Conservation (phyloP, 2,329 filamentous ascomycete species). For the Neurospora sp. region DNA sequence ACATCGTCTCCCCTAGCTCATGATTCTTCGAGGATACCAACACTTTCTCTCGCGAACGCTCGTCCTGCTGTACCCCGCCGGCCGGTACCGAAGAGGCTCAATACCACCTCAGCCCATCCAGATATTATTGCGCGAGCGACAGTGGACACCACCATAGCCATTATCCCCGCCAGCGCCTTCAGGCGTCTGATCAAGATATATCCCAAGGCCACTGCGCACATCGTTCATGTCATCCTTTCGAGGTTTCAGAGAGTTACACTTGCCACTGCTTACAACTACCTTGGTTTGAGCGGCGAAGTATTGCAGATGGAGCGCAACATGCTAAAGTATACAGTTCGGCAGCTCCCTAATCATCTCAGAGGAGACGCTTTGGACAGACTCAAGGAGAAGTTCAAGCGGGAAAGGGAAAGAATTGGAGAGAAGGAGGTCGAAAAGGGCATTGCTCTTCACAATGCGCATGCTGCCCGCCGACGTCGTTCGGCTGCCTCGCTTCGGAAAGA, state of each 20-base stretch:
- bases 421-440: slow-evolving; percentile 88
- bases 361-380: slow-evolving; percentile 73
- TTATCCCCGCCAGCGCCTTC: slow-evolving; percentile 95
- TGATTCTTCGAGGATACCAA: slow-evolving; percentile 50
- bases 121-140: slow-evolving; percentile 95
- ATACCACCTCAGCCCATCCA: slow-evolving; percentile 75
- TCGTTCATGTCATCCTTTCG: slow-evolving; percentile 94
- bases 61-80: slow-evolving; percentile 23
- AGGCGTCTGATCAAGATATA: slow-evolving; percentile 86
- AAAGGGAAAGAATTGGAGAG: slow-evolving; percentile 70
- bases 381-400: slow-evolving; percentile 85
- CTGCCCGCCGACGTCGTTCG: slow-evolving; percentile 58
- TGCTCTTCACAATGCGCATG: slow-evolving; percentile 74
- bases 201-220: slow-evolving; percentile 91
- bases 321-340: slow-evolving; percentile 84
- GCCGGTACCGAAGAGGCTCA: slow-evolving; percentile 34
- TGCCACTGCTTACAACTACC: slow-evolving; percentile 86
- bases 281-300: slow-evolving; percentile 86
- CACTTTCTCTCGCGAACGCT: slow-evolving; percentile 57
- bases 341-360: slow-evolving; percentile 82
- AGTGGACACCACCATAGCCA: slow-evolving; percentile 94
- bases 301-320: slow-evolving; percentile 87
- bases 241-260: slow-evolving; percentile 90
- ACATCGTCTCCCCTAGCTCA: slow-evolving; percentile 12
- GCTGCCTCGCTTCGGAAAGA: slow-evolving; percentile 71